These are phyloP conservation scores for Mycena albidolilacea DNA, from an alignment of 768 basidiomycete species.

Conservation along the genomic window DNA sequence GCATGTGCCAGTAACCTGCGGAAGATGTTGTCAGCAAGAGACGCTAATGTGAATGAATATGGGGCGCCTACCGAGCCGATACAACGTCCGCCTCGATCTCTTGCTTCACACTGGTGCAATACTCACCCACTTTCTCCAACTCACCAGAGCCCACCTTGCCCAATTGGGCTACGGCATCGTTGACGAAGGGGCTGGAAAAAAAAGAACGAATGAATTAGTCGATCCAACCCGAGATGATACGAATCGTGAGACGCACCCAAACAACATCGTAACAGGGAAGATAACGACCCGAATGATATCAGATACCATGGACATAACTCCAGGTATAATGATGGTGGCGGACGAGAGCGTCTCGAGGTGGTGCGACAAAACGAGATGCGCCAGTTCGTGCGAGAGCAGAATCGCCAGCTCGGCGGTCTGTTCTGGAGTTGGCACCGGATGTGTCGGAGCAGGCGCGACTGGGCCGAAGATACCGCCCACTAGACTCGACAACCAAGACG, in stretches of 20 bases:
- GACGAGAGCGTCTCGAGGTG: slow-evolving; percentile 94
- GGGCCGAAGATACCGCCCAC: slow-evolving; percentile 62
- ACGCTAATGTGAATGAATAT: slow-evolving; percentile 5
- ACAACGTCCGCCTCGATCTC: slow-evolving; percentile 96
- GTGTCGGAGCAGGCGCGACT: slow-evolving; percentile 48
- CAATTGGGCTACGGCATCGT: slow-evolving; percentile 90
- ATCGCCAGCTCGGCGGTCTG: slow-evolving; percentile 93
- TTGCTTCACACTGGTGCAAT: slow-evolving; percentile 85
- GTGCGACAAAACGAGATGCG: slow-evolving; percentile 92
- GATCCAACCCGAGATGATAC: neutral
- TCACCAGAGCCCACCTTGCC: slow-evolving; percentile 85
- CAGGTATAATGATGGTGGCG: slow-evolving; percentile 85
- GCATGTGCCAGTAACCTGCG: slow-evolving; percentile 90
- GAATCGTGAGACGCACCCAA: slow-evolving; percentile 61
- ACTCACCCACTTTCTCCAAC: slow-evolving; percentile 77
- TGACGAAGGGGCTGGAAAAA: slow-evolving; percentile 78
- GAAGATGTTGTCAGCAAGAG: slow-evolving; percentile 23
- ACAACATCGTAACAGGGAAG: slow-evolving; percentile 91
- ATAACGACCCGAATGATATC: slow-evolving; percentile 85
- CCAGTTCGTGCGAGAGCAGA: slow-evolving; percentile 93
- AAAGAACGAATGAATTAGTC: neutral
- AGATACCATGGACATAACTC: slow-evolving; percentile 79
- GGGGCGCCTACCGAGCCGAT: slow-evolving; percentile 75
- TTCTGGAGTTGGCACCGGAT: slow-evolving; percentile 77
- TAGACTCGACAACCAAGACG: slow-evolving; percentile 61